A percentile compares a stretch with the other conserved stretches of the same genome.
Evolutionary conservation across 2,329 filamentous ascomycete species (phyloP).

Genomic region (Aspergillus neotritici): DNA sequence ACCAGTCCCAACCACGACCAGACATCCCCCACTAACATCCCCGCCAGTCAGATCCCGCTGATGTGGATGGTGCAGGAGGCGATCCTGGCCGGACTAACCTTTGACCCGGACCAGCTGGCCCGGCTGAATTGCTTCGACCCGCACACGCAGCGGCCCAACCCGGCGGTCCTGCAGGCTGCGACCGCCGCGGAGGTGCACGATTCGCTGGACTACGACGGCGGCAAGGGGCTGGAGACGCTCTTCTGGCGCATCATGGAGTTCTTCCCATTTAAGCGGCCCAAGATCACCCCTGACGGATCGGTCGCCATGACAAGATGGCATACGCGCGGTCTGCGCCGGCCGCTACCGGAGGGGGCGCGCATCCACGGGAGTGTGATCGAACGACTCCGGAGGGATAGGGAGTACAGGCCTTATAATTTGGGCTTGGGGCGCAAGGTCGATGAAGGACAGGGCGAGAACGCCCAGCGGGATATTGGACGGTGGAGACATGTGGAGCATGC

Average conservation of each 20-base stretch:
- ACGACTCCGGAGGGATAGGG: conserved; percentile 8
- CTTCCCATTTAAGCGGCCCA: conserved; percentile 13
- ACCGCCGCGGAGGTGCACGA: conserved; percentile 12
- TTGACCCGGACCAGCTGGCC: conserved; percentile 45
- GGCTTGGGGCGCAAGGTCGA: conserved; percentile 11
- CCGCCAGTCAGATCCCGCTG: conserved; percentile 60
- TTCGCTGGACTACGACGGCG: conserved; percentile 14
- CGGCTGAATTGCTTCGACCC: conserved; percentile 16
- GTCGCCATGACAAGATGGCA: conserved; percentile 14
- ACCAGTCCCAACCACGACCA: no score
- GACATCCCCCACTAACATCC: no score
- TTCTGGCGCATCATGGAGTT: conserved; percentile 18
- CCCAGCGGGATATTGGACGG: conserved; percentile 4
- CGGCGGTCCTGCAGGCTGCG: conserved; percentile 6
- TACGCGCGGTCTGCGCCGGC: conserved; percentile 10
- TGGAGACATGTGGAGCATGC: conserved; percentile 7
- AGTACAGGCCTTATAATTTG: conserved; percentile 17
- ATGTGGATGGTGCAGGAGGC: conserved; percentile 64
- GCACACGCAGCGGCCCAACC: neutral
- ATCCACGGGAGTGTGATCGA: conserved; percentile 14
- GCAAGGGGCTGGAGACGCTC: conserved; percentile 10
- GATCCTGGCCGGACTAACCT: conserved; percentile 58
- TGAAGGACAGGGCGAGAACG: neutral
- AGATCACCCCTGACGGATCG: conserved; percentile 11
- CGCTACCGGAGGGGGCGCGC: conserved; percentile 9